A percentile compares a stretch with the other conserved stretches of the same genome.
phyloP scores from a whole-genome alignment of 2,329 filamentous ascomycete species.

The Neophaeococcomyces mojaviensis region DNA sequence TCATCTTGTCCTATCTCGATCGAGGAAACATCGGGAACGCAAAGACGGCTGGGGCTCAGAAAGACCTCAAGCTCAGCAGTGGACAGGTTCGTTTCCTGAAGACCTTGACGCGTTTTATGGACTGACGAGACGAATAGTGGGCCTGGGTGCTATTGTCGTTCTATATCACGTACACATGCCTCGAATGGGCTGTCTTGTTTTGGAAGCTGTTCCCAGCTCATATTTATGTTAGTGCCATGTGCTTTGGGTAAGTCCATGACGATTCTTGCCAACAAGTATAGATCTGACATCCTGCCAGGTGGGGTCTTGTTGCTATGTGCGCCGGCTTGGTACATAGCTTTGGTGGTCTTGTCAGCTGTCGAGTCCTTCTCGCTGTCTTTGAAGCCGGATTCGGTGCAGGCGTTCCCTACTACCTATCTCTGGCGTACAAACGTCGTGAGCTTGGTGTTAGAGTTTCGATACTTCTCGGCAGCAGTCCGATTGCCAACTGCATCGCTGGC shows the following conservation, averaged over 20 bases:
- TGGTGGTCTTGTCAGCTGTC: conserved; percentile 6
- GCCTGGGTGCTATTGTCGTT: too few species aligned
- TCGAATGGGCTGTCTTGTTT: conserved; percentile 22
- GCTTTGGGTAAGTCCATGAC: conserved; percentile 24
- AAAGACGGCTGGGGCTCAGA: conserved; percentile 45
- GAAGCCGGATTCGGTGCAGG: conserved; percentile 36
- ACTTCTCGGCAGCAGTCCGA: conserved; percentile 50
- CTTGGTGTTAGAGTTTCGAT: conserved; percentile 50
- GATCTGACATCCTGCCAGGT: conserved; percentile 20
- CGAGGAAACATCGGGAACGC: conserved; percentile 50
- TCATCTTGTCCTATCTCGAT: conserved; percentile 34
- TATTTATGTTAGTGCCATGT: conserved; percentile 21
- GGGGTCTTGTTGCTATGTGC: conserved; percentile 24
- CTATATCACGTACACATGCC: conserved; percentile 23
- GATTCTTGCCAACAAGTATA: conserved; percentile 23
- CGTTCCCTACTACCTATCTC: conserved; percentile 46
- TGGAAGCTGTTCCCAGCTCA: conserved; percentile 27
- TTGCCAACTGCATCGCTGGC: conserved; percentile 74
- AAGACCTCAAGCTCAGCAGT: conserved; percentile 41
- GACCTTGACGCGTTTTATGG: background rate
- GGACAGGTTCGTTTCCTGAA: conserved; percentile 33
- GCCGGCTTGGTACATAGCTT: background rate
- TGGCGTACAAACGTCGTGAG: conserved; percentile 53
- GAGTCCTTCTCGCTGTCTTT: conserved; percentile 32
- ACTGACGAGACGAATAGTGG: background rate